phyloP scores from a whole-genome alignment of 139 green algal species.

The Chlamydomonas incerta region DNA sequence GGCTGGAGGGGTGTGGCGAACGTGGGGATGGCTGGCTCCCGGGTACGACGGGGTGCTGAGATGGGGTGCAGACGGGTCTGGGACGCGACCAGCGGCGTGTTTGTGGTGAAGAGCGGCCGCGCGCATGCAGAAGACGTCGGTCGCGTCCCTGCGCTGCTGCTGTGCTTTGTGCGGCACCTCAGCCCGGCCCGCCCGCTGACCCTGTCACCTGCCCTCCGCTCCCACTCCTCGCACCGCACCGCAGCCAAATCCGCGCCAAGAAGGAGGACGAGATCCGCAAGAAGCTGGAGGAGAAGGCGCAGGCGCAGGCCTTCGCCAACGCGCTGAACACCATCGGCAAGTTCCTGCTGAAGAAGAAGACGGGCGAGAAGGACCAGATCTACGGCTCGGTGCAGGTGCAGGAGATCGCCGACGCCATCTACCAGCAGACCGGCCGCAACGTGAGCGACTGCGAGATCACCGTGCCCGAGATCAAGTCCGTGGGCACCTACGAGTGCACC shows the following conservation, averaged over 20 bases:
- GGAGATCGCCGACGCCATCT: conserved; percentile 77
- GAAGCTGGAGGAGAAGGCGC: conserved; percentile 75
- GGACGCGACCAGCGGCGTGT: too few relatives aligned
- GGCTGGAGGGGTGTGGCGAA: too few relatives aligned
- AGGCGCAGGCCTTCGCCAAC: conserved; percentile 78
- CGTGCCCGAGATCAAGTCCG: conserved; percentile 91
- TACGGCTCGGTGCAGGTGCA: conserved; percentile 74
- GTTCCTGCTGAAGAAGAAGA: conserved; percentile 94
- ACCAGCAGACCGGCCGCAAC: conserved; percentile 84
- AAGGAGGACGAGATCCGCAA: conserved; percentile 68
- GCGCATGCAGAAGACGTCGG: too few relatives aligned
- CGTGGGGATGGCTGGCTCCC: too few relatives aligned
- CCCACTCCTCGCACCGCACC: not conserved
- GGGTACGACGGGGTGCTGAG: too few relatives aligned
- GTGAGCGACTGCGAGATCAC: conserved; percentile 81
- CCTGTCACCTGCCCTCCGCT: too few relatives aligned
- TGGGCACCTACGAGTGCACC: conserved; percentile 83
- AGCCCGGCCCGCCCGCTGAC: too few relatives aligned
- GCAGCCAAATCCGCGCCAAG: conserved; percentile 68
- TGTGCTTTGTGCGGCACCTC: too few relatives aligned
- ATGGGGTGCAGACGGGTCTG: too few relatives aligned
- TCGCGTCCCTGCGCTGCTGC: too few relatives aligned
- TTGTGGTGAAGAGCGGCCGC: too few relatives aligned
- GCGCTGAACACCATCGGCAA: conserved; percentile 92
- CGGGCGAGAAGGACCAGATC: conserved; percentile 87